A percentile compares a stretch with the other conserved stretches of the same genome.
These are phyloP conservation scores for Sporothrix schenckii DNA, from an alignment of 2,329 filamentous ascomycete genomes.

Conservation along the genomic window DNA sequence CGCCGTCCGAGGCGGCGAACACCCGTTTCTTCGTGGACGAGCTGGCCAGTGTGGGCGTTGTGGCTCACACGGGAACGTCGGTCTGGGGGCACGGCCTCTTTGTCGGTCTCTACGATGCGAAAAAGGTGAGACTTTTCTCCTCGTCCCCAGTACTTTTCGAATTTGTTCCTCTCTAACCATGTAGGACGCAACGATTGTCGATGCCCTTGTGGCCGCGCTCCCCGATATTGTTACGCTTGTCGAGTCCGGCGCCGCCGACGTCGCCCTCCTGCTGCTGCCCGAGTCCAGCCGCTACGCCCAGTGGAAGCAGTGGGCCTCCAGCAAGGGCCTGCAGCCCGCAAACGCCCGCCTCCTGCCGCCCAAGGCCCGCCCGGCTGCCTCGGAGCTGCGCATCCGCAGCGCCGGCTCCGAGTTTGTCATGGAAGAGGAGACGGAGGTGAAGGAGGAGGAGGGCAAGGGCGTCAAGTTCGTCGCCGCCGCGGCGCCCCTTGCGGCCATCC, in stretches of 20 bases:
- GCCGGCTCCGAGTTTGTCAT: slow-evolving; percentile 51
- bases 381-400: slow-evolving; percentile 51
- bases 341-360: slow-evolving; percentile 35
- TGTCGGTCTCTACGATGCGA: slow-evolving; percentile 50
- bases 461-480: slow-evolving; percentile 35
- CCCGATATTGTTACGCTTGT: slow-evolving; percentile 52
- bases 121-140: slow-evolving; percentile 45
- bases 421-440: slow-evolving; percentile 35
- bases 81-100: slow-evolving; percentile 51
- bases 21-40: slow-evolving; percentile 49
- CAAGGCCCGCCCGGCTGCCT: neutral
- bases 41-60: slow-evolving; percentile 45
- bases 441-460: slow-evolving; percentile 18
- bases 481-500: slow-evolving; percentile 51
- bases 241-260: slow-evolving; percentile 56
- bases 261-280: slow-evolving; percentile 60
- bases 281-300: slow-evolving; percentile 47
- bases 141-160: neutral
- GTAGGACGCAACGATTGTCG: slow-evolving; percentile 49
- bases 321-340: slow-evolving; percentile 37
- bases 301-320: slow-evolving; percentile 48
- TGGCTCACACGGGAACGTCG: slow-evolving; percentile 33
- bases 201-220: slow-evolving; percentile 51
- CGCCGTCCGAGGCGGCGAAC: slow-evolving; percentile 50
- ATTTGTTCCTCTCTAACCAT: slow-evolving; percentile 25